Base-by-base conservation (phyloP, 169 alveolate species). In the Besnoitia besnoiti region DNA sequence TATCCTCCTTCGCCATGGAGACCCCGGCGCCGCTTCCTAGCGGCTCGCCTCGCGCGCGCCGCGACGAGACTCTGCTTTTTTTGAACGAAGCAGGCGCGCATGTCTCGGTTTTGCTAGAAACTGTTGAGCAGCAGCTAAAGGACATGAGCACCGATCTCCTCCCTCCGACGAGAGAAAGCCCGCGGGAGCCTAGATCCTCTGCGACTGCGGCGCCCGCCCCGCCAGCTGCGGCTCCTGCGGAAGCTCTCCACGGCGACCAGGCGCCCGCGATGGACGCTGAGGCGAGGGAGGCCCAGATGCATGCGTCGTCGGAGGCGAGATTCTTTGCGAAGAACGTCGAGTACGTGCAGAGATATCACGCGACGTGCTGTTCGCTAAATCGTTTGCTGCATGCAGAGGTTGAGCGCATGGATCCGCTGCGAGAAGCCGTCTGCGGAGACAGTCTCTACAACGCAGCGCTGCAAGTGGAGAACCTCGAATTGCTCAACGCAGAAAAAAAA, bases 361-460 rank as follows among this genome's bases (percentile, higher is more conserved):
- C 37, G 37, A 27, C 49, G 10, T 77, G 87, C 40, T 77, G 49
- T 37, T 42, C 87, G 16, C 87, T 77, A 3, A 77, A 42, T 40
- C 87, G 55, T 37, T 5, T 77, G 61, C 59, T 77, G 55, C 87
- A 77, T 42, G 16, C 49, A 37, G 87, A 77, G 30, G 40, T 77
- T 16, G 87, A 77, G 30, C 35, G 40, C 7, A 37, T 77, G 87
- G 61, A 77, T 5, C 87, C 16, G 33, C 33, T 77, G 33, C 40
- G 61, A 27, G 87, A 77, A 39, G 87, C 44, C 59, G 87, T 77
- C 37, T 77, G 87, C 55, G 87, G 87, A 40, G 40, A 77, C 59
- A 77, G 55, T 3, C 44, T 77, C 55, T 77, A 77, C 87, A 77
- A 77, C 55, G 55, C 59, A 5, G 87, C 33, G 10, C 24, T 77